A percentile compares a stretch with the other conserved stretches of the same genome.
phyloP scores from a whole-genome alignment of 2,329 filamentous ascomycete species.

The Trichoderma semiorbis region DNA sequence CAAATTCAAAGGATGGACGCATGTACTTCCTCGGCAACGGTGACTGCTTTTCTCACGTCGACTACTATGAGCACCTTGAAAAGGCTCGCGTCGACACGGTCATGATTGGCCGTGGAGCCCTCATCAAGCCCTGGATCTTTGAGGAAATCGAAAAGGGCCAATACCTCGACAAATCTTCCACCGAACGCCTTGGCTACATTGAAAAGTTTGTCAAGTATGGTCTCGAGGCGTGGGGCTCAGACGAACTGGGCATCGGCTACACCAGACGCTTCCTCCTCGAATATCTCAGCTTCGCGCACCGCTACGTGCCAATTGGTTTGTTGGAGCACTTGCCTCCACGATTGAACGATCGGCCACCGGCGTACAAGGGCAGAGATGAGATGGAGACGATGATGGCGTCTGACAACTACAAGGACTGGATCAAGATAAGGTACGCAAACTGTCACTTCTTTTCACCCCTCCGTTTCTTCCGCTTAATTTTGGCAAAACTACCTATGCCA shows the following conservation, averaged over 20 bases:
- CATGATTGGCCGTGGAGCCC: conserved; percentile 93
- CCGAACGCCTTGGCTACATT: conserved; percentile 78
- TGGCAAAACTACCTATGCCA: background rate
- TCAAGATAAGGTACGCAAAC: conserved; percentile 82
- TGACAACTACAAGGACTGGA: conserved; percentile 93
- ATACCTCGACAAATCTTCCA: conserved; percentile 91
- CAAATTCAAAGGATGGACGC: conserved; percentile 62
- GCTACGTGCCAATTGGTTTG: conserved; percentile 87
- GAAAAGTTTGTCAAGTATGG: conserved; percentile 90
- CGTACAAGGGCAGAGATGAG: conserved; percentile 80
- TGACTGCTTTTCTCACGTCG: conserved; percentile 88
- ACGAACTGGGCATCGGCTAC: conserved; percentile 88
- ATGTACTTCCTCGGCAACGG: conserved; percentile 96
- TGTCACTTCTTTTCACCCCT: background rate
- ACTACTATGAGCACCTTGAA: conserved; percentile 76
- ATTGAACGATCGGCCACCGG: conserved; percentile 84
- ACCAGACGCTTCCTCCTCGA: conserved; percentile 91
- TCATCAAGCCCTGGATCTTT: conserved; percentile 98
- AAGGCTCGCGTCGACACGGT: conserved; percentile 83
- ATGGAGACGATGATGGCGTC: conserved; percentile 91
- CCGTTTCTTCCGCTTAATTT: background rate
- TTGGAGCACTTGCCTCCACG: conserved; percentile 83
- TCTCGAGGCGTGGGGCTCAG: conserved; percentile 90
- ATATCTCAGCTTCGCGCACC: conserved; percentile 89
- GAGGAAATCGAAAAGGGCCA: conserved; percentile 91